Evolutionary conservation across 1,139 yeast species (phyloP).

Genomic region (Yamadazyma sp.): DNA sequence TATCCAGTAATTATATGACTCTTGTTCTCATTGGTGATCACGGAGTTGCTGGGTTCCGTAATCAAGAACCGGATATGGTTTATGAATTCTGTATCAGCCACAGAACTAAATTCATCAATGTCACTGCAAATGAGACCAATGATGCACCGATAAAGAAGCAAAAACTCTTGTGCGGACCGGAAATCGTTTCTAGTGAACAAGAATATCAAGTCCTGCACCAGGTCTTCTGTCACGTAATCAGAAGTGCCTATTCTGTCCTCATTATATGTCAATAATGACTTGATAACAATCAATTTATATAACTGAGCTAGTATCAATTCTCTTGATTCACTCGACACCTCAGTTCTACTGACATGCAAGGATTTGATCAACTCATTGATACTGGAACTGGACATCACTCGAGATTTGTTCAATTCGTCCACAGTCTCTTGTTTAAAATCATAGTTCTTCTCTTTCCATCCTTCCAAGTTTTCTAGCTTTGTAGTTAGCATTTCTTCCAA

Average conservation of each 20-base stretch:
- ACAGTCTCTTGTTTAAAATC: conserved; percentile 35
- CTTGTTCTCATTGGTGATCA: conserved; percentile 39
- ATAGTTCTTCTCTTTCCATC: conserved; percentile 16
- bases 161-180: conserved; percentile 44
- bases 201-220: conserved; percentile 33
- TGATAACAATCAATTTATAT: conserved; percentile 45
- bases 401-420: conserved; percentile 29
- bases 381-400: conserved; percentile 41
- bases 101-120: conserved; percentile 52
- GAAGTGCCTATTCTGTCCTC: conserved; percentile 35
- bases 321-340: conserved; percentile 49
- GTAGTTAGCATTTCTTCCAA: conserved; percentile 42
- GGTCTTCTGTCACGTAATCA: conserved; percentile 37
- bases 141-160: conserved; percentile 41
- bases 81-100: conserved; percentile 41
- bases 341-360: conserved; percentile 39
- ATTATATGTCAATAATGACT: conserved; percentile 40
- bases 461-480: conserved; percentile 36
- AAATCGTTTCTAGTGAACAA: conserved; percentile 33
- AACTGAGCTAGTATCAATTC: conserved; percentile 53
- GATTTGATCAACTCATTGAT: conserved; percentile 43
- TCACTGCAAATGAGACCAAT: conserved; percentile 47
- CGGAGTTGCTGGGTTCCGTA: conserved; percentile 33
- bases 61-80: conserved; percentile 32
- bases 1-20: conserved; percentile 46